A percentile compares a stretch with the other conserved stretches of the same genome.
Evolutionary conservation across 805 yeast species (phyloP).

Genomic region (Zygosaccharomyces siamensis): DNA sequence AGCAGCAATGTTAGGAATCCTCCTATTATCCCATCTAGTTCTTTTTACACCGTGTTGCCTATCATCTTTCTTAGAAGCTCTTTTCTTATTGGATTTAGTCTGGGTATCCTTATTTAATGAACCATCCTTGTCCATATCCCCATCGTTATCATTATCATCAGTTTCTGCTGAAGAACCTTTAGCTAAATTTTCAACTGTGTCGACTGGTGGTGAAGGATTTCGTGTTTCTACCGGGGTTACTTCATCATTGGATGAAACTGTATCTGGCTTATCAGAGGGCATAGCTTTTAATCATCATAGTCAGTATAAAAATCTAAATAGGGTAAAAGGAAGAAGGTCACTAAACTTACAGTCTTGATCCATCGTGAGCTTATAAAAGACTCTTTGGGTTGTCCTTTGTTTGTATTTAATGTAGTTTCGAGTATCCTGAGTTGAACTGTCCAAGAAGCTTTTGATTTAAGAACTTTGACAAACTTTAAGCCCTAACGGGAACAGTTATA

Average conservation of each 20-base stretch:
- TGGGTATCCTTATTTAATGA: conserved; percentile 1
- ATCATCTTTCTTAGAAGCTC: conserved; percentile 10
- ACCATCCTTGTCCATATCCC: background rate
- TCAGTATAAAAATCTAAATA: background rate
- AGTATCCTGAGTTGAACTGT: background rate
- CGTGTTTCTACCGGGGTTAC: background rate
- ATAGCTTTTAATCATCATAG: background rate
- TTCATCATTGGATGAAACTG: background rate
- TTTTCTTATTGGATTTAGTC: conserved; percentile 7
- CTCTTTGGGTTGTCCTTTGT: background rate
- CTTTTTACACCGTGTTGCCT: conserved; percentile 3
- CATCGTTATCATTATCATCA: background rate
- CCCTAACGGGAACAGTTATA: background rate
- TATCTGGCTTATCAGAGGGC: background rate
- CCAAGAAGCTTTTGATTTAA: background rate
- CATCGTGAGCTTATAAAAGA: background rate
- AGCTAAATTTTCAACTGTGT: background rate
- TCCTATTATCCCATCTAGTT: conserved; percentile 11
- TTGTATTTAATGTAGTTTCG: background rate
- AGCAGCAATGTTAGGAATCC: conserved; percentile 30
- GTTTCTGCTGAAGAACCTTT: background rate
- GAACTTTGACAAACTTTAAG: background rate
- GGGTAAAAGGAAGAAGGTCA: background rate
- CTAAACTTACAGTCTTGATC: conserved; percentile 3
- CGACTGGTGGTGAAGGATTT: background rate